Percentiles rank a stretch among this genome's conserved stretches.
phyloP scores from a whole-genome alignment of 2,329 filamentous ascomycete species.

The Botrytis byssoidea region DNA sequence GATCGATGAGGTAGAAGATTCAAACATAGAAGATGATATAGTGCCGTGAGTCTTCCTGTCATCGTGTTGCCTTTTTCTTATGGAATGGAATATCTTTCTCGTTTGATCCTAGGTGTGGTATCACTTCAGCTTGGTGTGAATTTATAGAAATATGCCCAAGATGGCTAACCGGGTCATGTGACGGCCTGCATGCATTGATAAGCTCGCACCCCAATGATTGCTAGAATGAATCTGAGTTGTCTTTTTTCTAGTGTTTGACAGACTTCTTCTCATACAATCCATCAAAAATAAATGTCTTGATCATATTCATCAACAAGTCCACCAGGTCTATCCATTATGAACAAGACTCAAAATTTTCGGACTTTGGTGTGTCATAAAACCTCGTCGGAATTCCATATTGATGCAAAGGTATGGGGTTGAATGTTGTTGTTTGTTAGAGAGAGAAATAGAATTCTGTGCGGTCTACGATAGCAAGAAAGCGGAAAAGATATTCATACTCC shows the following conservation, averaged over 20 bases:
- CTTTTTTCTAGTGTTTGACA: neutral
- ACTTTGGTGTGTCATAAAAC: neutral
- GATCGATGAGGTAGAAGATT: neutral
- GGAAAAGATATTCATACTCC: neutral
- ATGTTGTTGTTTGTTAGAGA: neutral
- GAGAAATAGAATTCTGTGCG: neutral
- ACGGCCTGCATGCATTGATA: neutral
- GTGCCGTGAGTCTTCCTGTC: neutral
- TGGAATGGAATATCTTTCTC: neutral
- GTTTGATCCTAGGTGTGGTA: neutral
- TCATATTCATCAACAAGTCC: neutral
- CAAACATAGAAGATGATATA: neutral
- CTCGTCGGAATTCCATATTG: neutral
- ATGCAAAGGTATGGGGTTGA: neutral
- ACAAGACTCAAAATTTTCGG: neutral
- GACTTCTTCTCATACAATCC: neutral
- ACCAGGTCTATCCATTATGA: neutral
- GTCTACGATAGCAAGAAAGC: neutral
- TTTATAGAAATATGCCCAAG: neutral
- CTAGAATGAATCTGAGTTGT: neutral
- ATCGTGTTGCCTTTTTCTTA: neutral
- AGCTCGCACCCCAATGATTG: neutral
- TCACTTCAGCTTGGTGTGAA: neutral
- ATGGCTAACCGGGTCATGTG: neutral
- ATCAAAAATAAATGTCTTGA: neutral